Conservation (phyloP, 2,329 filamentous ascomycete genomes). For the Ascochyta lentis region DNA sequence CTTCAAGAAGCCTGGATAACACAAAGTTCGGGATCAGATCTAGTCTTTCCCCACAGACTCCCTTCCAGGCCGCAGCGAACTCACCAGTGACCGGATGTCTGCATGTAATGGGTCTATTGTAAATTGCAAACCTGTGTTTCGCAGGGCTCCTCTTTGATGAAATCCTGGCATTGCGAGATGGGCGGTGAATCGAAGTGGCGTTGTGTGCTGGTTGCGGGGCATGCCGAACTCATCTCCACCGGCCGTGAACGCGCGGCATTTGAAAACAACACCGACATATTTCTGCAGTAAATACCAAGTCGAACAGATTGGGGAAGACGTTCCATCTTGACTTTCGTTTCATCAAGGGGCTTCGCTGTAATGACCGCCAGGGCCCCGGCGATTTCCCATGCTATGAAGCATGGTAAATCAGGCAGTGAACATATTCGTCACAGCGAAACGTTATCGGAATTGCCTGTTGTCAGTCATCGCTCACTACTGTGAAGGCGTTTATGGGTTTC, state of each 20-base stretch:
- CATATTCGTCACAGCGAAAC: background rate
- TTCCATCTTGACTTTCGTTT: background rate
- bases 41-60: background rate
- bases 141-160: background rate
- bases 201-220: background rate
- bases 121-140: slow-evolving; percentile 1
- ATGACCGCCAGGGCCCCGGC: background rate
- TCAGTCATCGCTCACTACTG: background rate
- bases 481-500: background rate
- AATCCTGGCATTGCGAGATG: background rate
- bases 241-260: slow-evolving; percentile 11
- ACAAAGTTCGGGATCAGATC: background rate
- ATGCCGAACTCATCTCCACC: slow-evolving; percentile 5
- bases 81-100: background rate
- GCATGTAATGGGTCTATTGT: background rate
- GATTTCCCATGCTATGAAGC: background rate
- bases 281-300: background rate
- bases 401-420: background rate
- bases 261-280: background rate
- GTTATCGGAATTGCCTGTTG: background rate
- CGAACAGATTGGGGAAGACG: background rate
- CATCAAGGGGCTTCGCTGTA: background rate
- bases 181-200: background rate
- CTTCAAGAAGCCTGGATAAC: background rate
- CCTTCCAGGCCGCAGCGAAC: background rate